Evolutionary conservation across 2,329 filamentous ascomycete species (phyloP).

Genomic region (Aureobasidium sp.): DNA sequence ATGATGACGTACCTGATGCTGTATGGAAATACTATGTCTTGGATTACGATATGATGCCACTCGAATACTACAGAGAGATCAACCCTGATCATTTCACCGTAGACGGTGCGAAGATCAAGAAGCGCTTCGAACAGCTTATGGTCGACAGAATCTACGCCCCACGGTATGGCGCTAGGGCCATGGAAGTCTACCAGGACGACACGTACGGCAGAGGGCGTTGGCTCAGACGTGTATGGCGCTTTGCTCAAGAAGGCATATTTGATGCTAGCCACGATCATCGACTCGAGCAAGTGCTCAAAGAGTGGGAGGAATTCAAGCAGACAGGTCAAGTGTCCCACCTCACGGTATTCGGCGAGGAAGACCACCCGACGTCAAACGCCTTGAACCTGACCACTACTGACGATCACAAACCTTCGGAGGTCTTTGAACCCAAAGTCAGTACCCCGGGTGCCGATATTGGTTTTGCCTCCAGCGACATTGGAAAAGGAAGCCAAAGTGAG

Average conservation of each 20-base stretch:
- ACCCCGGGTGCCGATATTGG: background rate
- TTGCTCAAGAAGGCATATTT: background rate
- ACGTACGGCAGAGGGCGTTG: background rate
- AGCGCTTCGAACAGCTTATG: background rate
- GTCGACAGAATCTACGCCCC: slow-evolving; percentile 25
- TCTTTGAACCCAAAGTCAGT: background rate
- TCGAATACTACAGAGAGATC: background rate
- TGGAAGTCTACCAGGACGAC: slow-evolving; percentile 4
- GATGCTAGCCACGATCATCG: no score
- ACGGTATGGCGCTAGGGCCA: slow-evolving; percentile 26
- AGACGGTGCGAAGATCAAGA: background rate
- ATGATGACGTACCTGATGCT: background rate
- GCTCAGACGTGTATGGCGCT: background rate
- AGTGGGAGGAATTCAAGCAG: background rate
- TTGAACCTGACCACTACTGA: background rate
- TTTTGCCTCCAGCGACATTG: background rate
- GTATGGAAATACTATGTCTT: background rate
- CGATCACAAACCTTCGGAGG: background rate
- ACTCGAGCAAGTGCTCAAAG: background rate
- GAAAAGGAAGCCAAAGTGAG: background rate
- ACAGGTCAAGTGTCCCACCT: background rate
- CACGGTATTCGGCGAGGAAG: background rate
- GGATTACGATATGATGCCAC: background rate
- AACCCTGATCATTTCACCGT: background rate
- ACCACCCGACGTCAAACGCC: background rate